phyloP scores from a whole-genome alignment of 2,329 filamentous ascomycete species.

The Moelleriella libera region DNA sequence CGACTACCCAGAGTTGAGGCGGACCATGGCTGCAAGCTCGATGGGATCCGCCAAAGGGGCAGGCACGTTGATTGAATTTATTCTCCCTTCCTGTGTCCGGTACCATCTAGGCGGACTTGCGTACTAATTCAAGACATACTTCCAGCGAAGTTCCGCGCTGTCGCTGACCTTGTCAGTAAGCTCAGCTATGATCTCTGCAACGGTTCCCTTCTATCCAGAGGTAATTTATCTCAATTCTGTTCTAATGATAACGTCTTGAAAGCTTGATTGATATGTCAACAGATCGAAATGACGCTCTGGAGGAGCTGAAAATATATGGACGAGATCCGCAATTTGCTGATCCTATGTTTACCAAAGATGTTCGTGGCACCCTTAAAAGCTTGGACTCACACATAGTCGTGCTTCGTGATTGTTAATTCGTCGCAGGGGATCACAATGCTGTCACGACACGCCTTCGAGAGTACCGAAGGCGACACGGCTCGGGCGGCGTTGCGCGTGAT shows the following conservation, averaged over 20 bases:
- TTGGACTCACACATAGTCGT: conserved; percentile 1
- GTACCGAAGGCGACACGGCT: conserved; percentile 45
- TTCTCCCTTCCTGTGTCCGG: conserved; percentile 2
- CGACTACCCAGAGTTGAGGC: not conserved
- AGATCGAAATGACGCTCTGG: conserved; percentile 50
- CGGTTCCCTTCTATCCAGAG: conserved; percentile 40
- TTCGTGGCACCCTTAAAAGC: conserved; percentile 19
- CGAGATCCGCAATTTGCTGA: conserved; percentile 58
- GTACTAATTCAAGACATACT: conserved; percentile 6
- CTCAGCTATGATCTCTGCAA: conserved; percentile 48
- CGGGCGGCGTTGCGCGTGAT: conserved; percentile 70
- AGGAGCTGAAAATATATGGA: conserved; percentile 53
- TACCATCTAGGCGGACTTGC: not conserved
- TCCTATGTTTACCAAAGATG: conserved; percentile 72
- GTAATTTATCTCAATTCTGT: conserved; percentile 26
- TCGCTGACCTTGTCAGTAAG: conserved; percentile 47
- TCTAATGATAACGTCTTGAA: not conserved
- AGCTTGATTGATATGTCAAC: not conserved
- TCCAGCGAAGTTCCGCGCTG: conserved; percentile 53
- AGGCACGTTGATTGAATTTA: conserved; percentile 18
- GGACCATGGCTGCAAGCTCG: conserved; percentile 9
- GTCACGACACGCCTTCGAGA: conserved; percentile 58
- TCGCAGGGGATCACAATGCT: conserved; percentile 61
- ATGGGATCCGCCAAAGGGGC: conserved; percentile 23
- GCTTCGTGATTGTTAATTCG: not conserved